Evolutionary conservation across 257 asterid species (phyloP), one percentile per base, ranked within the genome.

Genomic region (Mentha longifolia): DNA sequence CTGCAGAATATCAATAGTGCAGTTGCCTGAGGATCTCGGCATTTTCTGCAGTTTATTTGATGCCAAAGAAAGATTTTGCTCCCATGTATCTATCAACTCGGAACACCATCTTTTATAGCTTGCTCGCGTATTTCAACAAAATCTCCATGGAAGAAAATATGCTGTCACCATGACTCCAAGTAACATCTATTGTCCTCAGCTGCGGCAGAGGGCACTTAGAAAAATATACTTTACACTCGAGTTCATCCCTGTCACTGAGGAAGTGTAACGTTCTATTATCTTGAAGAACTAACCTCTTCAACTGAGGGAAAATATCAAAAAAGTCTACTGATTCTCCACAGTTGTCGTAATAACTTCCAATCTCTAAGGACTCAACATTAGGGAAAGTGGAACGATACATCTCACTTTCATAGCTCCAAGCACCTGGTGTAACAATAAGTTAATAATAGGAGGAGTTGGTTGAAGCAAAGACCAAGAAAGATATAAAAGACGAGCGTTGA

Each of bases 201-300:
- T 67, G 72, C 7, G 35, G 9, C 12, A 67, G 62, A 50, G 19
- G 51, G 37, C 50, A 50, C 4, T 33, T 8, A 17, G 62, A 14
- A 4, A 50, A 17, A 30, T 7, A 10, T 31, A 13, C 14, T 19
- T 51, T 35, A 16, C 3, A 17, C 31, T 33, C 1, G 22, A 15
- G 41, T 45, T 22, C 42, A 15, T 65, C 10, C 3, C 2, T 0
- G 7, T n/a, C 22, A 0, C 6, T 0, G 0, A 5, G 0, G 55
- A 1, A 2, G 55, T 49, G 6, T 9, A 13, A 1, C 17, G 3
- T 3, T 6, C 5, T 1, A 15, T 7, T 0, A 45, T 16, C 61
- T 30, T 31, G 41, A 67, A 67, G 39, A 61, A 67, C 61, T 67
- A 67, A 33, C 19, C 9, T 51, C 50, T 67, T 22, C 42, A 61